Conservation (phyloP, 2,329 filamentous ascomycete species). For the Cordyceps pruinosa region DNA sequence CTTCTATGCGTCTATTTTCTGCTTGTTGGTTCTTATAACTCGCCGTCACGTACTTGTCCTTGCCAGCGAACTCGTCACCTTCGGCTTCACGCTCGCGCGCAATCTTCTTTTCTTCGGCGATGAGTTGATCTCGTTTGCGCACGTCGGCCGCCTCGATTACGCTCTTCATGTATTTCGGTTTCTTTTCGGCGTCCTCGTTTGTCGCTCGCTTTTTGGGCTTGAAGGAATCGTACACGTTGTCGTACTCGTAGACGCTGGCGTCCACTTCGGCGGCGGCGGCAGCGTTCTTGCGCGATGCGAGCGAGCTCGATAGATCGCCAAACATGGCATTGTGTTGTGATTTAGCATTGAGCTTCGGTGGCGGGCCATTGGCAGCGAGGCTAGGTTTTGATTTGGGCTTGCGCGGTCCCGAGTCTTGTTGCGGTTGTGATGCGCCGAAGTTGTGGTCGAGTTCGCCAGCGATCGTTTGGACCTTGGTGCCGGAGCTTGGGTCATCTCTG, state of each 20-base stretch:
- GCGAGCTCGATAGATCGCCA: slow-evolving; percentile 59
- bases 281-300: slow-evolving; percentile 56
- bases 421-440: slow-evolving; percentile 10
- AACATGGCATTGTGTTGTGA: slow-evolving; percentile 39
- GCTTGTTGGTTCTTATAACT: slow-evolving; percentile 78
- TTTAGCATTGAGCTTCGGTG: slow-evolving; percentile 40
- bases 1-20: slow-evolving; percentile 62
- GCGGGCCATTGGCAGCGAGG: slow-evolving; percentile 27
- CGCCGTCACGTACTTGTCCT: slow-evolving; percentile 80
- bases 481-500: slow-evolving; percentile 34
- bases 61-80: slow-evolving; percentile 73
- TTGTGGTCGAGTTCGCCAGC: slow-evolving; percentile 54
- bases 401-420: slow-evolving; percentile 19
- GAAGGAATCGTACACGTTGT: slow-evolving; percentile 71
- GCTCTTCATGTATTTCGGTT: slow-evolving; percentile 72
- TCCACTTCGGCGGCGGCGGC: slow-evolving; percentile 61
- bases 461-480: slow-evolving; percentile 47
- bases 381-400: slow-evolving; percentile 28
- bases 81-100: slow-evolving; percentile 72
- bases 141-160: slow-evolving; percentile 67
- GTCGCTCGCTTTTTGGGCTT: slow-evolving; percentile 57
- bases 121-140: slow-evolving; percentile 68
- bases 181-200: slow-evolving; percentile 48
- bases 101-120: slow-evolving; percentile 75
- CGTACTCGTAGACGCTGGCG: slow-evolving; percentile 77